Conservation (phyloP, 805 yeast genomes). For the Zygotorulaspora sp. region DNA sequence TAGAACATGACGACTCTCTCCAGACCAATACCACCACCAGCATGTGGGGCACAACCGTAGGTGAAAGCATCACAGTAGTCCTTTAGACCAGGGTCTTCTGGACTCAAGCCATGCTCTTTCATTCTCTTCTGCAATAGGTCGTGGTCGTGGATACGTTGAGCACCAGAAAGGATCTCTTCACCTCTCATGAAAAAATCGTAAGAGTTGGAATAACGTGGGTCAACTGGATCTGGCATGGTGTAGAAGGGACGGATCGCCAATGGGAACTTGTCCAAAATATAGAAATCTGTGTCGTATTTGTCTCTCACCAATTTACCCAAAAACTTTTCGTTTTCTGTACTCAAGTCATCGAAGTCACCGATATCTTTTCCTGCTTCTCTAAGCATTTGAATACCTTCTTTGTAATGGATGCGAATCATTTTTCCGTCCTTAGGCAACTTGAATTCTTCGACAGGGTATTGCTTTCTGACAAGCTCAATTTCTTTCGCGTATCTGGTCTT, state of each 20-base stretch:
- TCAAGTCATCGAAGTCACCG: slow-evolving; percentile 77
- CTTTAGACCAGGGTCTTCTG: slow-evolving; percentile 71
- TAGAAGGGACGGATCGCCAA: slow-evolving; percentile 95
- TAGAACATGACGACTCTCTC: slow-evolving; percentile 99
- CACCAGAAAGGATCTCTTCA: slow-evolving; percentile 98
- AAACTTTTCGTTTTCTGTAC: slow-evolving; percentile 91
- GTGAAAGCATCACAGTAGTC: slow-evolving; percentile 91
- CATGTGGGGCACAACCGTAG: slow-evolving; percentile 97
- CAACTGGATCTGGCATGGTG: slow-evolving; percentile 96
- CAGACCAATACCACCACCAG: slow-evolving; percentile 99
- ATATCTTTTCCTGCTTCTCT: slow-evolving; percentile 81
- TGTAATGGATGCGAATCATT: slow-evolving; percentile 84
- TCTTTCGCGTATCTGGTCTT: slow-evolving; percentile 75
- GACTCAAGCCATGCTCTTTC: slow-evolving; percentile 76
- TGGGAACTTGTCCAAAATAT: slow-evolving; percentile 97
- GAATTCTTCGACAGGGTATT: slow-evolving; percentile 97
- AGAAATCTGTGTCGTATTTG: slow-evolving; percentile 95
- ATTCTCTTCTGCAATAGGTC: slow-evolving; percentile 76
- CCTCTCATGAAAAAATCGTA: slow-evolving; percentile 99
- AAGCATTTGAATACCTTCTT: slow-evolving; percentile 84
- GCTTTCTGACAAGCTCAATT: slow-evolving; percentile 84
- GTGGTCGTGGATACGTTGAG: slow-evolving; percentile 97
- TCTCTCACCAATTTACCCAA: slow-evolving; percentile 89
- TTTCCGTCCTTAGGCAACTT: slow-evolving; percentile 89
- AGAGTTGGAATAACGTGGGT: slow-evolving; percentile 91